Evolutionary conservation across 176 grass and related monocot species (phyloP), one percentile per base, ranked within the genome.

Genomic region (Lolium multiflorum): DNA sequence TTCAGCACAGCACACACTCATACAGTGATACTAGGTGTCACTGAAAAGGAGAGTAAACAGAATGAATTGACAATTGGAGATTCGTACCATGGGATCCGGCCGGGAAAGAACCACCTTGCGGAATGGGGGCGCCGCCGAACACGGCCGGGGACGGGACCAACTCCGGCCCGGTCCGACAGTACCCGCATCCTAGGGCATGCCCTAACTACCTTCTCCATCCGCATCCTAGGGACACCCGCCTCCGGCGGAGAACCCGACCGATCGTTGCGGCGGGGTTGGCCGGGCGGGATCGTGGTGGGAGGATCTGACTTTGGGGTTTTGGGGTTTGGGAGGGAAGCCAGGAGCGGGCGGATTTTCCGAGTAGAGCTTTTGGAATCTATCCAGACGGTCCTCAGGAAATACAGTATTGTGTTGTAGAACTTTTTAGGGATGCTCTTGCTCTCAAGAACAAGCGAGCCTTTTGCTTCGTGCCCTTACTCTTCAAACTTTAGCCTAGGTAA

Each of bases 71-170:
- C 48, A 76, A 5, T 24, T 49, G 41, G 25, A 22, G 44, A 47
- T 49, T 44, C 71, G 49, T 49, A 74, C 47, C 24, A 11, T 76
- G 24, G 49, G 72, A 51, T 6, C 3, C 47, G 49, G 44, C 6
- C n/a, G 13, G n/a, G 46, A 25, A 50, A 9, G 21, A 76, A 14
- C 1, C 73, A 35, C 73, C 25, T 11, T 76, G 73, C 3, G 15
- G 73, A 54, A 54, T 76, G 7, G 48, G 69, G 72, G 21, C 71
- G 14, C 13, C 72, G 14, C 26, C 72, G 71, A 73, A 73, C 43
- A 49, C 44, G 43, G 31, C 31, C 31, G 31, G 43, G n/a, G 71
- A 25, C 18, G 71, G 71, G 37, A 11, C 18, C 43, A 48, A 48
- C 70, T 73, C 43, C 43, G n/a, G 1, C 38, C 39, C 37, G 67